Evolutionary conservation across 2,329 filamentous ascomycete genomes (phyloP).

Genomic region (Mariannaea elegans): DNA sequence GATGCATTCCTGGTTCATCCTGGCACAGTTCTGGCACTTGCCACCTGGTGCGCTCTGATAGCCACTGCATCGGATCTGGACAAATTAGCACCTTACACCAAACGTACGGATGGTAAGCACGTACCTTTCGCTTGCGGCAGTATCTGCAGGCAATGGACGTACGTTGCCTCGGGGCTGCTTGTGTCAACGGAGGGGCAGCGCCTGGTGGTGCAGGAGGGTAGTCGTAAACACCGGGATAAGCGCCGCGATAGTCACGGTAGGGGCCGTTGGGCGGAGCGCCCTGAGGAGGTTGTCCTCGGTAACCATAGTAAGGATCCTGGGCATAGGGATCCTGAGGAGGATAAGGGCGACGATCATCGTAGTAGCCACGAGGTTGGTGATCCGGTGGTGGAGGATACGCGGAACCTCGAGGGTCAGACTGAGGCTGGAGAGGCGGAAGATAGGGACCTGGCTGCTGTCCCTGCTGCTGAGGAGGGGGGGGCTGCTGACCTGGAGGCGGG

Average conservation of each 20-base stretch:
- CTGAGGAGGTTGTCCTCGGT: slow-evolving; percentile 39
- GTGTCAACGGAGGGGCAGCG: slow-evolving; percentile 51
- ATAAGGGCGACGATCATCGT: slow-evolving; percentile 48
- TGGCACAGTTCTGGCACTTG: slow-evolving; percentile 68
- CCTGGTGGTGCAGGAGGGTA: slow-evolving; percentile 47
- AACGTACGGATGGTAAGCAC: slow-evolving; percentile 2
- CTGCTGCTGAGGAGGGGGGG: slow-evolving; percentile 38
- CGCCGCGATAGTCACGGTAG: slow-evolving; percentile 41
- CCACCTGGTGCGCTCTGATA: slow-evolving; percentile 67
- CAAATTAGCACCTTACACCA: slow-evolving; percentile 13
- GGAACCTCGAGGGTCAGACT: slow-evolving; percentile 45
- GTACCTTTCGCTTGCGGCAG: slow-evolving; percentile 68
- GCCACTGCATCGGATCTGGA: slow-evolving; percentile 68
- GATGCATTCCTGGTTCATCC: slow-evolving; percentile 69
- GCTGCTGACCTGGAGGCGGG: slow-evolving; percentile 46
- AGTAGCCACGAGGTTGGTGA: slow-evolving; percentile 44
- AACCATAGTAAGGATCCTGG: slow-evolving; percentile 47
- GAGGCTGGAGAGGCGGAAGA: slow-evolving; percentile 51
- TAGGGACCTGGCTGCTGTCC: slow-evolving; percentile 45
- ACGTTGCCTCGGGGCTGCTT: slow-evolving; percentile 65
- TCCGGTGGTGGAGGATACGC: slow-evolving; percentile 53
- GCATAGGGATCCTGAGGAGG: slow-evolving; percentile 45
- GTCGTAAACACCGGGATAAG: slow-evolving; percentile 42
- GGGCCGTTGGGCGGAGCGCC: slow-evolving; percentile 42
- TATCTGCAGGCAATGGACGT: slow-evolving; percentile 70